A percentile compares a stretch with the other conserved stretches of the same genome.
Evolutionary conservation across 371 early-diverging fungal genomes (phyloP).

Genomic region (Syncephalastrum contaminatum): DNA sequence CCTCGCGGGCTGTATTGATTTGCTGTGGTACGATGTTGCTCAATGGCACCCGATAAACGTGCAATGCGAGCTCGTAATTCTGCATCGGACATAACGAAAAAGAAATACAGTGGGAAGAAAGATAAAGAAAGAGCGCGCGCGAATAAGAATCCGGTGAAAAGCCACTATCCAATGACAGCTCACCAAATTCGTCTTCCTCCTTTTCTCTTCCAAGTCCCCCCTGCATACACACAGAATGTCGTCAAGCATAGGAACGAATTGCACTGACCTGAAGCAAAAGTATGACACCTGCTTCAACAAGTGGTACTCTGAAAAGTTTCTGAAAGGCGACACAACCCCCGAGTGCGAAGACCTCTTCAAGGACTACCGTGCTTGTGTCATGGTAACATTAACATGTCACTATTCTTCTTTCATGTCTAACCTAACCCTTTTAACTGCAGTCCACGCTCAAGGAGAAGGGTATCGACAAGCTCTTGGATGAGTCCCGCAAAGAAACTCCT

Average conservation of each 20-base stretch:
- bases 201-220: no score
- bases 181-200: no score
- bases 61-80: constrained; percentile 39
- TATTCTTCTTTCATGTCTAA: background rate
- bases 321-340: constrained; percentile 79
- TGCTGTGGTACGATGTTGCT: constrained; percentile 19
- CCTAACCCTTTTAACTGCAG: constrained; percentile 29
- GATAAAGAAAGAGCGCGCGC: background rate
- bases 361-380: constrained; percentile 82
- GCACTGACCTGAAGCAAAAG: constrained; percentile 86
- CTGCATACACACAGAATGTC: constrained; percentile 40
- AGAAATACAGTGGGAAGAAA: background rate
- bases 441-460: constrained; percentile 76
- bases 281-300: constrained; percentile 93
- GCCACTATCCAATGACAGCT: no score
- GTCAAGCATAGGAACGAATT: constrained; percentile 78
- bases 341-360: constrained; percentile 87
- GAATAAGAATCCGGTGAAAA: no score
- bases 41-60: constrained; percentile 33
- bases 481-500: constrained; percentile 76
- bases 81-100: constrained; percentile 16
- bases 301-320: constrained; percentile 94
- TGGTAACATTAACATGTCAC: constrained; percentile 47
- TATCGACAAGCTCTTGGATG: constrained; percentile 71
- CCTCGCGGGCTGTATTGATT: constrained; percentile 9